phyloP scores from a whole-genome alignment of 1,284 basidiomycete species.

The Chondrostereum purpureum region DNA sequence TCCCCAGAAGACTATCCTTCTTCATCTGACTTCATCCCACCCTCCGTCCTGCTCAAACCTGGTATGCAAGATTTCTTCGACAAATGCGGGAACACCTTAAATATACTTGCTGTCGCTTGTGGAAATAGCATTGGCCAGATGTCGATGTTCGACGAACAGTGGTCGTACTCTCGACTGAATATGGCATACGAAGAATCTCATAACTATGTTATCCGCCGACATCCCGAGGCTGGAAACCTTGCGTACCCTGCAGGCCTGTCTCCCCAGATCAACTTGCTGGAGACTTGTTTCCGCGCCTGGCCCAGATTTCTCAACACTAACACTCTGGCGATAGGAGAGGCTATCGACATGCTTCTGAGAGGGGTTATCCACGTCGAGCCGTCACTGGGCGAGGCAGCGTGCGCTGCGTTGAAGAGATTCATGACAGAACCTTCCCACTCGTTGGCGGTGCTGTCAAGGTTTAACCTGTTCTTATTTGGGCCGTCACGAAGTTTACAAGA shows the following conservation, averaged over 20 bases:
- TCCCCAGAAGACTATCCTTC: slow-evolving; percentile 62
- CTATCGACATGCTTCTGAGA: slow-evolving; percentile 76
- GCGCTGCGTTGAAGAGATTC: slow-evolving; percentile 67
- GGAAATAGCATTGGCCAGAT: slow-evolving; percentile 69
- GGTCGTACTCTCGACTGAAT: slow-evolving; percentile 53
- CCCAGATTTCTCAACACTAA: slow-evolving; percentile 69
- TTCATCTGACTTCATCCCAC: slow-evolving; percentile 57
- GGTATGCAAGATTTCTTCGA: slow-evolving; percentile 78
- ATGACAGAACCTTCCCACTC: slow-evolving; percentile 58
- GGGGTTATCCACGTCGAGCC: slow-evolving; percentile 85
- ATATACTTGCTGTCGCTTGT: slow-evolving; percentile 58
- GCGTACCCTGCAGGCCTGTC: slow-evolving; percentile 42
- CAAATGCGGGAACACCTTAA: slow-evolving; percentile 56
- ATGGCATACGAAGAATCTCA: slow-evolving; percentile 57
- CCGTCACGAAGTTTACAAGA: slow-evolving; percentile 65
- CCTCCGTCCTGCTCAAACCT: slow-evolving; percentile 48
- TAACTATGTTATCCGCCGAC: slow-evolving; percentile 1
- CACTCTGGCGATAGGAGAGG: slow-evolving; percentile 46
- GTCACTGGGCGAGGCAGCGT: slow-evolving; percentile 62
- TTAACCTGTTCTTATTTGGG: slow-evolving; percentile 75
- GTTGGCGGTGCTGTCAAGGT: slow-evolving; percentile 60
- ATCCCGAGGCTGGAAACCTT: slow-evolving; percentile 3
- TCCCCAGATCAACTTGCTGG: slow-evolving; percentile 43
- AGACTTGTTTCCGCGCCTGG: slow-evolving; percentile 34
- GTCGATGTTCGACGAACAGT: slow-evolving; percentile 82